Evolutionary conservation across 163 green algal species (phyloP).

Genomic region (Picocystis sp.): DNA sequence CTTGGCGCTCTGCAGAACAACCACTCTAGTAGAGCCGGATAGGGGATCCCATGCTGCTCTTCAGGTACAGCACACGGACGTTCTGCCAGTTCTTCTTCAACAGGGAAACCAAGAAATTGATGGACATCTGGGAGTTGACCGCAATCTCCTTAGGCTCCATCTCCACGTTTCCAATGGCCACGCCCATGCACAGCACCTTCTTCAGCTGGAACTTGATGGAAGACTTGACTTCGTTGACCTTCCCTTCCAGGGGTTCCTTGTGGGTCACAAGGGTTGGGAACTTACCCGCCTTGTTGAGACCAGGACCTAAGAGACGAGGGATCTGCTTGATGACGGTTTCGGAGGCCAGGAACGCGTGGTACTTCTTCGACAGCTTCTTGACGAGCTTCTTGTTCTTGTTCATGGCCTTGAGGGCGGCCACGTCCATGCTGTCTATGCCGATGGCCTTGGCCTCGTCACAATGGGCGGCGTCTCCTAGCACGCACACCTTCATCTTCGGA

Average conservation of each 20-base stretch:
- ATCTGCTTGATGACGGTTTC: constrained; percentile 99
- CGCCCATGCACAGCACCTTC: constrained; percentile 97
- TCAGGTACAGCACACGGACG: constrained; percentile 92
- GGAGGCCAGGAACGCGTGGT: constrained; percentile 92
- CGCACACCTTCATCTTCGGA: constrained; percentile 88
- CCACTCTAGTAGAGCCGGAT: constrained; percentile 78
- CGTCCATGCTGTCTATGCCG: constrained; percentile 74
- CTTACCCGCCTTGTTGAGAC: constrained; percentile 99
- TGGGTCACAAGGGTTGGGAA: constrained; percentile 88
- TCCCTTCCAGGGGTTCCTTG: constrained; percentile 61
- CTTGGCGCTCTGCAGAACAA: neutral
- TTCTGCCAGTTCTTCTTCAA: constrained; percentile 99
- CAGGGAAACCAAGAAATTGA: constrained; percentile 99
- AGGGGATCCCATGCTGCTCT: constrained; percentile 92
- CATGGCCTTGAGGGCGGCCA: constrained; percentile 99
- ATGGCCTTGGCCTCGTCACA: constrained; percentile 82
- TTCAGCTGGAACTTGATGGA: constrained; percentile 99
- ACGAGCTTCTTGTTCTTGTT: constrained; percentile 99
- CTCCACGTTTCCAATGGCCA: constrained; percentile 85
- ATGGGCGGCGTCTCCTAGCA: constrained; percentile 96
- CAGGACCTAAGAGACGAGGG: constrained; percentile 88
- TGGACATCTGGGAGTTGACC: constrained; percentile 66
- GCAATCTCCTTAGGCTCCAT: constrained; percentile 88
- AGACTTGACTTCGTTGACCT: constrained; percentile 80
- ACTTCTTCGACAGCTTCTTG: constrained; percentile 99